Percentiles rank a stretch among this genome's conserved stretches.
phyloP scores from a whole-genome alignment of 2,329 filamentous ascomycete species.

The Chaetomium strumarium region DNA sequence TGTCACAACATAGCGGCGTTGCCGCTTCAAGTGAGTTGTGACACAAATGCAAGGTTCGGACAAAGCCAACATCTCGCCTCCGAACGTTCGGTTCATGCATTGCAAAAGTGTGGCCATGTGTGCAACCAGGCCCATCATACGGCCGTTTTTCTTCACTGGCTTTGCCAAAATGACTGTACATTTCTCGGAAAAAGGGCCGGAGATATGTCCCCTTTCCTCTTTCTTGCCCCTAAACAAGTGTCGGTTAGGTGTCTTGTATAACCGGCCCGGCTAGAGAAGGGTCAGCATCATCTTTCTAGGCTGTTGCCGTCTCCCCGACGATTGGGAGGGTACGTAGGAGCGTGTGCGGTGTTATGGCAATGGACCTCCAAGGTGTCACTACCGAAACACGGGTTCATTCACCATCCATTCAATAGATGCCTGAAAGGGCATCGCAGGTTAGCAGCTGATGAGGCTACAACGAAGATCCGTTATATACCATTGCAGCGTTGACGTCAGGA shows the following conservation, averaged over 20 bases:
- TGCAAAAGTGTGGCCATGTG: not conserved
- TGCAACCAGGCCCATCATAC: not conserved
- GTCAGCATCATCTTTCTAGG: not conserved
- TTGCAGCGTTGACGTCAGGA: no score
- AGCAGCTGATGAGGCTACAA: no score
- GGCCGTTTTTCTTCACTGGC: not conserved
- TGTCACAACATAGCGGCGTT: not conserved
- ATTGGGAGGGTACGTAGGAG: not conserved
- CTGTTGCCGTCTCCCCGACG: not conserved
- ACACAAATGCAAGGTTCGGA: not conserved
- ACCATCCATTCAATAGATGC: no score
- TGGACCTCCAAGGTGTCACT: no score
- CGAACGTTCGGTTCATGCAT: not conserved
- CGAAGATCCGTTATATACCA: no score
- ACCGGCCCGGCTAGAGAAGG: not conserved
- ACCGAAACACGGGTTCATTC: no score
- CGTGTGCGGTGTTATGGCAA: no score
- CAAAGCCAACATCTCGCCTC: not conserved
- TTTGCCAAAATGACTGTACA: not conserved
- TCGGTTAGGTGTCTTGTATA: not conserved
- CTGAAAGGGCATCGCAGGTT: no score
- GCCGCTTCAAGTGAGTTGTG: not conserved
- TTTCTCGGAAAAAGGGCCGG: not conserved
- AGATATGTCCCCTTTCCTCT: not conserved
- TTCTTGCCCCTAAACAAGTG: no score